Base-by-base conservation (phyloP, 345 rosid genomes). In the Gossypium ekmanianum region DNA sequence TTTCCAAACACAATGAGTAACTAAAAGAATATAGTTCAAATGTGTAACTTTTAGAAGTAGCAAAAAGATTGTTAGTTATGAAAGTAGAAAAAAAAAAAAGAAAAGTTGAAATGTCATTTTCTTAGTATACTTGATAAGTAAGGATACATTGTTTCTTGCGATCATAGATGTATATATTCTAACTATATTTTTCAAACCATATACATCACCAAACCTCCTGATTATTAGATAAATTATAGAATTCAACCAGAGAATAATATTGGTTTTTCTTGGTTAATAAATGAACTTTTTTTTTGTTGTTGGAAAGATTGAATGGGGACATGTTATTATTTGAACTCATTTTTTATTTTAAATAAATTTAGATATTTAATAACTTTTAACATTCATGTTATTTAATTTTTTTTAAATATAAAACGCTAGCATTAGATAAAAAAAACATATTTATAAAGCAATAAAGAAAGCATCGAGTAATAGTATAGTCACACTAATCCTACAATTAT, bases 51-150 rank as follows among this genome's bases (percentile, higher is more conserved):
- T 47, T 22, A 13, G 55, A 47, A 47, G 56, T 47, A 47, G 41
- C 52, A 45, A 39, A 45, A 34, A 34, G 39, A 34, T 34, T 29
- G 34, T 3, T 34, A 34, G 39, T 4, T 34, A 34, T 34, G 39
- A 34, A 34, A 34, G 39, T 34, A 34, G 39, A 0, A 29, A 3
- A 29, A 3, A 3, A 3, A 2, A 9, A 50, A 3, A 18, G 18
- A 24, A 47, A 24, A 12, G 58, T 68, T 48, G 72, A 9, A 68
- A 68, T 68, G 44, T 50, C 72, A 68, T 50, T 24, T 14, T 68
- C 72, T 18, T 8, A 26, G 2, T 67, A 24, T 48, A 68, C 44
- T 16, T 50, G 12, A 1, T 48, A 24, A 50, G 2, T 50, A 50
- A 68, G 58, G 58, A 50, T 68, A 9, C 44, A 48, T 4, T 26